Conservation (phyloP, 2,329 filamentous ascomycete genomes). For the Geosmithia putterillii region DNA sequence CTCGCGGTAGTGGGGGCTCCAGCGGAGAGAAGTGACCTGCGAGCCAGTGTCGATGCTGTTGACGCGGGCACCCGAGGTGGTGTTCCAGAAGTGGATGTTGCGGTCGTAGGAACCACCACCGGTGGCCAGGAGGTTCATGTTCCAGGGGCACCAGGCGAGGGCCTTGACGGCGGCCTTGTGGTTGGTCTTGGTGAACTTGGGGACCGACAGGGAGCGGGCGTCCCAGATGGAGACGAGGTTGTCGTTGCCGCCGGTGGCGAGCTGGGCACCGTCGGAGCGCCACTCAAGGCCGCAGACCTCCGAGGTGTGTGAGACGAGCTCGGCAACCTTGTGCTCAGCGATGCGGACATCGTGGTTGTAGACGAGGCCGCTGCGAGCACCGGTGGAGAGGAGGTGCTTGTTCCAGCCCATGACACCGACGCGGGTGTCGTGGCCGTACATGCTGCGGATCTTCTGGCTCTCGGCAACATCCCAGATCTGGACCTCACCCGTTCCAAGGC, state of each 20-base stretch:
- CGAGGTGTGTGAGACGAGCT: conserved; percentile 92
- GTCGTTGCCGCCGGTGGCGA: conserved; percentile 96
- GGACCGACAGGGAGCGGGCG: conserved; percentile 79
- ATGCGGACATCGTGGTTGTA: conserved; percentile 98
- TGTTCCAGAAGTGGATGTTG: conserved; percentile 99
- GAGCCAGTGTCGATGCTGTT: conserved; percentile 99
- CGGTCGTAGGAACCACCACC: conserved; percentile 94
- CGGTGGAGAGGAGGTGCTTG: conserved; percentile 93
- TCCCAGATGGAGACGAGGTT: conserved; percentile 99
- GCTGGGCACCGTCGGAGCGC: conserved; percentile 90
- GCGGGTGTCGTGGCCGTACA: conserved; percentile 93
- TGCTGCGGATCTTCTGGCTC: conserved; percentile 88
- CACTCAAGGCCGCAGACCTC: conserved; percentile 98
- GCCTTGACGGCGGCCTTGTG: conserved; percentile 98
- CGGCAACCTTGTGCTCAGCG: conserved; percentile 93
- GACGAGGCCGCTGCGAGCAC: conserved; percentile 85
- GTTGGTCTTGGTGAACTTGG: conserved; percentile 99
- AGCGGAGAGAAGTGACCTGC: conserved; percentile 90
- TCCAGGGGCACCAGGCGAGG: conserved; percentile 97
- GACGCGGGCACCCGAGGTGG: conserved; percentile 88
- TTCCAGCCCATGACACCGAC: conserved; percentile 99
- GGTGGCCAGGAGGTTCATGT: conserved; percentile 90
- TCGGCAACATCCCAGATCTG: conserved; percentile 99
- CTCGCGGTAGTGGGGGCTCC: conserved; percentile 96
- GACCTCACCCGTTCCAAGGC: conserved; percentile 87